Evolutionary conservation across 192 early-diverging fungal species (phyloP), one percentile per base, ranked within the genome.

Genomic region (Podila horticola): DNA sequence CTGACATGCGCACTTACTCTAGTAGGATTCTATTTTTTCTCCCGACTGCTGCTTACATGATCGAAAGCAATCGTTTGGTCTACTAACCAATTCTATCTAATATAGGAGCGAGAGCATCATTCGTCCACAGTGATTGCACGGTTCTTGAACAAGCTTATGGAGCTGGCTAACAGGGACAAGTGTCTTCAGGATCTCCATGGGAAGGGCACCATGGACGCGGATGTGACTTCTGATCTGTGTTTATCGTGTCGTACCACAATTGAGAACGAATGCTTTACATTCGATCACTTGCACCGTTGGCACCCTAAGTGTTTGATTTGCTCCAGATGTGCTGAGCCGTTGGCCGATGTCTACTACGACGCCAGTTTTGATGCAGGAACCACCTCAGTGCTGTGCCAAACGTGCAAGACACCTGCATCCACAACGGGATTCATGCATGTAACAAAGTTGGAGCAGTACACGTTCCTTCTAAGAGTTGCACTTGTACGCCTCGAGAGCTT

Each of bases 361-460:
- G 86, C 88, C 2, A 85, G 74, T 11, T 90, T 86, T 67, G 85
- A 90, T 83, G 69, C 85, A 29, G 29, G 34, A 4, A 55, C 64
- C 0, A 82, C 79, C 2, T 48, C 70, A n/a, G 81, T 90, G 19
- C 74, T 77, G 51, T 93, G 91, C 69, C 84, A 88, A 12, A 66
- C 64, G n/a, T 90, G 91, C 67, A 82, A 72, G n/a, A 83, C 85
- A 24, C 79, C 87, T 13, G 73, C 75, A 45, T 82, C 79, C 11
- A 52, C 84, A 9, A 64, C 70, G 10, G 72, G 91, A 12, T 92
- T 96, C 69, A 86, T 90, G 69, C 83, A 90, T 75, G 90, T 97
- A 0, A 92, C 97, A 24, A 93, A 96, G 74, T 85, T 99, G 30
- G 88, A 95, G 64, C 95, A 98, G 82, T 97, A 97, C 72, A 91